phyloP scores from a whole-genome alignment of 176 grass and related monocot genomes.

The Rhipidocladum racemiflorum region DNA sequence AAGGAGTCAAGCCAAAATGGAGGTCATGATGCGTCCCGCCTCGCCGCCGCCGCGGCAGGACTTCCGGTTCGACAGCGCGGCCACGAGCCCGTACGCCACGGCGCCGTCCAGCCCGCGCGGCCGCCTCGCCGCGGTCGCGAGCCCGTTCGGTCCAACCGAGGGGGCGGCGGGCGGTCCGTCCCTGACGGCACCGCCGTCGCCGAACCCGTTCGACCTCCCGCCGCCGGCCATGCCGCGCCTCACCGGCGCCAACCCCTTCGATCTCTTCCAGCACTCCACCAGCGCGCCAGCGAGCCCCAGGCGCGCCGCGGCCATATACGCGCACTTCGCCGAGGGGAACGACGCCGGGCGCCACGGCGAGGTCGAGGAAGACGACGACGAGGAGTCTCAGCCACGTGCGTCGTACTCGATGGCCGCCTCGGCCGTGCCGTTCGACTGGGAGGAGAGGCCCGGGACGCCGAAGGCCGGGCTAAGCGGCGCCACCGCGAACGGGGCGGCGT shows the following conservation, averaged over 20 bases:
- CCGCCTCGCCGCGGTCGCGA: not conserved
- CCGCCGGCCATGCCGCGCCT: slow-evolving; percentile 40
- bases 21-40: slow-evolving; percentile 16
- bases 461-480: slow-evolving; percentile 39
- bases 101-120: slow-evolving; percentile 42
- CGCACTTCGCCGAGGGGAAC: slow-evolving; percentile 32
- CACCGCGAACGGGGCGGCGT: not conserved
- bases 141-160: slow-evolving; percentile 32
- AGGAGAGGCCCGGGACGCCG: slow-evolving; percentile 83
- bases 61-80: slow-evolving; percentile 26
- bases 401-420: slow-evolving; percentile 37
- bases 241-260: slow-evolving; percentile 57
- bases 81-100: slow-evolving; percentile 40
- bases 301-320: slow-evolving; percentile 62
- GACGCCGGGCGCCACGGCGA: not conserved
- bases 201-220: slow-evolving; percentile 42
- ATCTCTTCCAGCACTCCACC: slow-evolving; percentile 61
- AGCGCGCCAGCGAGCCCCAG: slow-evolving; percentile 83
- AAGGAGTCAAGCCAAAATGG: slow-evolving; percentile 20
- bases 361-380: not conserved
- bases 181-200: slow-evolving; percentile 40
- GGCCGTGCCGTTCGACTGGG: slow-evolving; percentile 80
- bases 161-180: slow-evolving; percentile 4
- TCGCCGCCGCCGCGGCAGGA: slow-evolving; percentile 19
- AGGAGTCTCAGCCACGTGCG: slow-evolving; percentile 18